phyloP scores from a whole-genome alignment of 1,139 yeast species.

The Nematodospora anomalae region DNA sequence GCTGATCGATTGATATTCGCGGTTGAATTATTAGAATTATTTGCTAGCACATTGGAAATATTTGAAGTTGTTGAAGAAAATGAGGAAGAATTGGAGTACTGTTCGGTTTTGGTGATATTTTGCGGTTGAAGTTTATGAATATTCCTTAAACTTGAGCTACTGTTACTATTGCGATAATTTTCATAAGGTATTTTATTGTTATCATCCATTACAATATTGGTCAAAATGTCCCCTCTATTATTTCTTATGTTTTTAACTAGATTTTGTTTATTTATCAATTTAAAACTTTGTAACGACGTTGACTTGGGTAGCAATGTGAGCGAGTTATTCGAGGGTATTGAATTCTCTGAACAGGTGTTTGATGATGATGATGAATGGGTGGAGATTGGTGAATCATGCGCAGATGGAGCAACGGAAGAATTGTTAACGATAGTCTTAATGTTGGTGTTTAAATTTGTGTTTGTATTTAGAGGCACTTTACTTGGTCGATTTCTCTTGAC shows the following conservation, averaged over 20 bases:
- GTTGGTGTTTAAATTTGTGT: conserved; percentile 3
- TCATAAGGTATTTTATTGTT: conserved; percentile 15
- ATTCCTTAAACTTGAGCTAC: conserved; percentile 12
- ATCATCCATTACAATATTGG: conserved; percentile 27
- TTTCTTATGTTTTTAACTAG: conserved; percentile 31
- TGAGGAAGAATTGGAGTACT: conserved; percentile 11
- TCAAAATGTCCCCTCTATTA: conserved; percentile 31
- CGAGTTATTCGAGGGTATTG: conserved; percentile 9
- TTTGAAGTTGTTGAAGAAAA: conserved; percentile 13
- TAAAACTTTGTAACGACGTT: conserved; percentile 24
- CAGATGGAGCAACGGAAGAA: conserved; percentile 1
- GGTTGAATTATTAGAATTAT: conserved; percentile 5
- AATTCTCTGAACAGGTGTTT: not conserved
- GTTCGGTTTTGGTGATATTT: conserved; percentile 12
- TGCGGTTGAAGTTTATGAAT: conserved; percentile 12
- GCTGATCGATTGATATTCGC: conserved; percentile 9
- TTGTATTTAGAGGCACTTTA: conserved; percentile 13
- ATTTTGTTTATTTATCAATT: conserved; percentile 20
- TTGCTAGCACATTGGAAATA: conserved; percentile 5
- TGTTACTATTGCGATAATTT: conserved; percentile 10
- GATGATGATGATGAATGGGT: not conserved
- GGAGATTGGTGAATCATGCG: conserved; percentile 1
- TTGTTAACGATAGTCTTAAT: not conserved
- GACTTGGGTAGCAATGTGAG: conserved; percentile 17
- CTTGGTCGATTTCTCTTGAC: conserved; percentile 41